These are phyloP conservation scores for Mucor plumbeus DNA, from an alignment of 371 early-diverging fungal species.

Conservation along the genomic window DNA sequence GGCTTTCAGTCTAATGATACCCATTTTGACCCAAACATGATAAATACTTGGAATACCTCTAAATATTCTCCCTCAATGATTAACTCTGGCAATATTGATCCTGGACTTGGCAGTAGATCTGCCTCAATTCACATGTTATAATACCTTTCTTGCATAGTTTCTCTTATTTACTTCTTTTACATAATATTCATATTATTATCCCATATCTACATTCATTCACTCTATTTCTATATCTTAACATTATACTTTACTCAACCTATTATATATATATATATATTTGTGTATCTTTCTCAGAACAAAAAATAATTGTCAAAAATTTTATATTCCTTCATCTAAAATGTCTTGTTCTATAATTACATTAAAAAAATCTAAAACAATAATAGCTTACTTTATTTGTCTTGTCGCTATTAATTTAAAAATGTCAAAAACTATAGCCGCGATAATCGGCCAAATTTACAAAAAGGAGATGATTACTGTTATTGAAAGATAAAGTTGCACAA, in stretches of 20 bases:
- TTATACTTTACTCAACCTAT: background rate
- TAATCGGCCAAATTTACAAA: no score
- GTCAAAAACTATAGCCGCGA: no score
- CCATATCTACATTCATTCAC: background rate
- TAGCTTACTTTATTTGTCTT: no score
- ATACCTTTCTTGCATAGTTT: background rate
- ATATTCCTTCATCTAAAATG: no score
- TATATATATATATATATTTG: background rate
- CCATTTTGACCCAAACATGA: conserved; percentile 2
- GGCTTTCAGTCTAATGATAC: conserved; percentile 1
- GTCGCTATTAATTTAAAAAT: no score
- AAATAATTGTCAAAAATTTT: no score
- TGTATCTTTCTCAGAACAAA: no score
- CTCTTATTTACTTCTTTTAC: background rate
- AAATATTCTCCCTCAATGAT: background rate
- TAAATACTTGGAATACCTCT: background rate
- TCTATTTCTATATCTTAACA: background rate
- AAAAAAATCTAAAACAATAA: no score
- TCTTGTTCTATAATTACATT: no score
- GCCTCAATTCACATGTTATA: background rate
- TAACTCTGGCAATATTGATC: conserved; percentile 2
- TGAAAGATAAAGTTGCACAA: no score
- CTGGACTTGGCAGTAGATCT: conserved; percentile 11
- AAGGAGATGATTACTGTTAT: no score
- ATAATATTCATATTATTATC: background rate